Conservation (phyloP, 139 green algal genomes). For the Marvania coccoides region DNA sequence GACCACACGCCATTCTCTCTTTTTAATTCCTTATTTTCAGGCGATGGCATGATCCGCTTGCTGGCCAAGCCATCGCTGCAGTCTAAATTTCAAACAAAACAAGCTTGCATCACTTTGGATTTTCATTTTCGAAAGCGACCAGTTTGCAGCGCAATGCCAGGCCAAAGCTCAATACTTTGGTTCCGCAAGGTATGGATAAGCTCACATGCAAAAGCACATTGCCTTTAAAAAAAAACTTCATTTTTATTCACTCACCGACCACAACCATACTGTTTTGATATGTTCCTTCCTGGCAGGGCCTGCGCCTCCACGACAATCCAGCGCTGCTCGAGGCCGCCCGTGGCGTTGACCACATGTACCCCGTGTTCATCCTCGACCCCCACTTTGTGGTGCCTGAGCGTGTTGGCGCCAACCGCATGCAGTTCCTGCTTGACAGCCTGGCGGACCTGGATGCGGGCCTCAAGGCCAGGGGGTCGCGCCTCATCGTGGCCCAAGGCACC, state of each 20-base stretch:
- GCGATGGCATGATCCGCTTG: neutral
- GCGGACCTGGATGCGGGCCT: conserved; percentile 63
- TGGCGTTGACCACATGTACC: conserved; percentile 47
- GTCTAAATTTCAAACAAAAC: neutral
- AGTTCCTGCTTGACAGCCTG: conserved; percentile 81
- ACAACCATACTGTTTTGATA: neutral
- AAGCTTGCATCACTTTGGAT: neutral
- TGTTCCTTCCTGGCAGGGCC: too few relatives aligned
- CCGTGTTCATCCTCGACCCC: conserved; percentile 83
- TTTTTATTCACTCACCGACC: neutral
- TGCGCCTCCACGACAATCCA: conserved; percentile 87
- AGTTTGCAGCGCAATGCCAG: neutral
- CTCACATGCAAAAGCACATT: neutral
- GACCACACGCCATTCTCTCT: too few relatives aligned
- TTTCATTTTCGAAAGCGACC: neutral
- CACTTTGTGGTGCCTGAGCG: conserved; percentile 51
- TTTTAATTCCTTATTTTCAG: too few relatives aligned
- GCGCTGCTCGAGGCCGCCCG: conserved; percentile 62
- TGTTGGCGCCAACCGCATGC: conserved; percentile 70
- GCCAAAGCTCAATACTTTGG: neutral
- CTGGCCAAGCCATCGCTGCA: neutral
- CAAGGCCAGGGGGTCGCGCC: conserved; percentile 35
- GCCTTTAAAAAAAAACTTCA: neutral
- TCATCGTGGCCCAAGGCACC: conserved; percentile 69
- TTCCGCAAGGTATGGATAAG: neutral